Conservation (phyloP, 805 yeast species). For the Ogataea saltuana region DNA sequence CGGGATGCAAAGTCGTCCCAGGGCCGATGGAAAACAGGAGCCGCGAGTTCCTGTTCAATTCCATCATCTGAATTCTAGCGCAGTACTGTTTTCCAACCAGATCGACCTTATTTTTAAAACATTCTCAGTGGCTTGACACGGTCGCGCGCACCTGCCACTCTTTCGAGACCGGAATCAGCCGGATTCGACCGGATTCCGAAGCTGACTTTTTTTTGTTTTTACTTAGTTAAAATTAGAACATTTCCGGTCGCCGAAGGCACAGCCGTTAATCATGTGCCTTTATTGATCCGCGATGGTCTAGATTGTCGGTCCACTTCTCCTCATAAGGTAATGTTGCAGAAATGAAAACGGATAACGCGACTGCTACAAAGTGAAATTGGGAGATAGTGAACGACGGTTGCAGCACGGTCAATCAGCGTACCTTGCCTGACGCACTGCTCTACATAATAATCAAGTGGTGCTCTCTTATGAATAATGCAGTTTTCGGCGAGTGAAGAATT, state of each 20-base stretch:
- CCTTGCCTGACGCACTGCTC: slow-evolving; percentile 1
- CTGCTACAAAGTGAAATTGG: background rate
- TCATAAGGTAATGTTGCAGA: background rate
- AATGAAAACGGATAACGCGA: background rate
- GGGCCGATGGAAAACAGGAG: no score
- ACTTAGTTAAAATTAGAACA: background rate
- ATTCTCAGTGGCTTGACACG: no score
- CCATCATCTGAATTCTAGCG: no score
- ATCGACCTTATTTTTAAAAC: no score
- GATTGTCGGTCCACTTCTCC: slow-evolving; percentile 2
- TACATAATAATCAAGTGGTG: no score
- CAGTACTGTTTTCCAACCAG: no score
- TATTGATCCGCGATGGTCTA: background rate
- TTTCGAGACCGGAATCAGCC: no score
- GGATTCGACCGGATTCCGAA: no score
- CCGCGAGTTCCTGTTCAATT: no score
- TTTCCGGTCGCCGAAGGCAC: background rate
- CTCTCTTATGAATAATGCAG: background rate
- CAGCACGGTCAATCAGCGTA: background rate
- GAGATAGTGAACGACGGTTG: background rate
- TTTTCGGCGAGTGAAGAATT: background rate
- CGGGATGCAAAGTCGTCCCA: no score
- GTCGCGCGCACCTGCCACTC: no score
- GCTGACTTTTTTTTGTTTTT: no score
- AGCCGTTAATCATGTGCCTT: background rate